Conservation (phyloP, 805 yeast genomes). For the Metschnikowia lochheadii region DNA sequence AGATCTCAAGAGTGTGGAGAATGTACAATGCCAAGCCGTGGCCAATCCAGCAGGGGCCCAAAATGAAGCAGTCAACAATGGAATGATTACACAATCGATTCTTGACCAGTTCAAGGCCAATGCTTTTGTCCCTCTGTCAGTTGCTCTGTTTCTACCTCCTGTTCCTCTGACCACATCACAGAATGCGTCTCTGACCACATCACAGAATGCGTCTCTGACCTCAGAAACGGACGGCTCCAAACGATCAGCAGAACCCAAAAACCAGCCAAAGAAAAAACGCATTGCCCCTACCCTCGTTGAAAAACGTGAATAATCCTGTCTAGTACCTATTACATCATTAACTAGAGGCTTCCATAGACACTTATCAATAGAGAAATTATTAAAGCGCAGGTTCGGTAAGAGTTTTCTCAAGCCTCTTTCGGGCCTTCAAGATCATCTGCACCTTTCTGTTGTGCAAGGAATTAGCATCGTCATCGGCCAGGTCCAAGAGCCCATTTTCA, state of each 20-base stretch:
- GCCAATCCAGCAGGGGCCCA: background rate
- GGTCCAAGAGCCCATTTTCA: conserved; percentile 11
- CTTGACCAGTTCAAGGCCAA: conserved; percentile 13
- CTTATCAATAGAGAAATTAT: background rate
- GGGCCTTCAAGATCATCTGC: conserved; percentile 40
- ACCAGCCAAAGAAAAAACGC: conserved; percentile 28
- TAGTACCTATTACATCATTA: too few species aligned
- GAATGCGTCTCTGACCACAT: background rate
- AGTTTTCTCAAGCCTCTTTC: conserved; percentile 45
- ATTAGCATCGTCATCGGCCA: background rate
- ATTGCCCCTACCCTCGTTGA: conserved; percentile 31
- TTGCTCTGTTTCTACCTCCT: too few species aligned
- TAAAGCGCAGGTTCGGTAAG: conserved; percentile 15
- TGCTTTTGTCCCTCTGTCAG: background rate
- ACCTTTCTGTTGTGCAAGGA: conserved; percentile 30
- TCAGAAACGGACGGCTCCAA: background rate
- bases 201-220: background rate
- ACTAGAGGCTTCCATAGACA: background rate
- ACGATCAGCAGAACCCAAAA: background rate
- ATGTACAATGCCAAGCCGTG: background rate
- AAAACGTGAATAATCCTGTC: background rate
- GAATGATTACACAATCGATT: conserved; percentile 3
- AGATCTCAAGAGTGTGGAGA: too few species aligned
- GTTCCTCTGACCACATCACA: too few species aligned
- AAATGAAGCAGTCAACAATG: background rate